Base-by-base conservation (phyloP, 768 basidiomycete genomes). In the Suillus subaureus region DNA sequence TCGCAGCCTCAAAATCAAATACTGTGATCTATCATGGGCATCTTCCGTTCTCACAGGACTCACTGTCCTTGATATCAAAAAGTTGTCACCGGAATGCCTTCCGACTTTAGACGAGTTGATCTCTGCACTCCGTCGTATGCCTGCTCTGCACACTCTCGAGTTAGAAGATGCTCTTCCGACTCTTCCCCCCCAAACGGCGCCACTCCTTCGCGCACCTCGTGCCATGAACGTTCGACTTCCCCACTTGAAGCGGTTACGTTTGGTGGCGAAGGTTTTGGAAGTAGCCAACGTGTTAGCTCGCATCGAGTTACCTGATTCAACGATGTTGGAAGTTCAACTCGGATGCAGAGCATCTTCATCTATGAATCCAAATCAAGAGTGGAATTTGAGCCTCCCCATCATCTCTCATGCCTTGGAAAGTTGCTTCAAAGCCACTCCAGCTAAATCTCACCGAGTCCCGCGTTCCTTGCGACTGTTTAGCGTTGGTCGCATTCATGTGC, bases 11-110 rank as follows among this genome's bases (percentile, higher is more conserved):
- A 75, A 80, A 64, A 68, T 85, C 1, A 70, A 63, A 16, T 69
- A 74, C 31, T 79, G 79, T 63, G 71, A 73, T 45, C 68, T 82
- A 58, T 68, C 74, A 6, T 80, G 81, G 79, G 70, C 76, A 23
- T 80, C 78, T 1, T 67, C 75, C 1, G 65, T 80, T 16, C 70
- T 84, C 31, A 63, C 63, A 49, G 73, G 74, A 61, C 75, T 85
- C 12, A 78, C 75, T n/a, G 71, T 75, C 60, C 73, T 84, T 35
- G 77, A 74, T 51, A 67, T 84, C 12, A 69, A 76, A 47, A 64
- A 77, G 64, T 68, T 79, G 8, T 64, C 73, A 28, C 18, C 39
- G 3, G 54, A 69, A 11, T 67, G 71, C 28, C 76, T 75, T 35
- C 79, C 80, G 1, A 70, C 76, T 8, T 72, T 74, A 37, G 64